phyloP scores from a whole-genome alignment of 2,329 filamentous ascomycete species.

The Pseudogymnoascus sp. region DNA sequence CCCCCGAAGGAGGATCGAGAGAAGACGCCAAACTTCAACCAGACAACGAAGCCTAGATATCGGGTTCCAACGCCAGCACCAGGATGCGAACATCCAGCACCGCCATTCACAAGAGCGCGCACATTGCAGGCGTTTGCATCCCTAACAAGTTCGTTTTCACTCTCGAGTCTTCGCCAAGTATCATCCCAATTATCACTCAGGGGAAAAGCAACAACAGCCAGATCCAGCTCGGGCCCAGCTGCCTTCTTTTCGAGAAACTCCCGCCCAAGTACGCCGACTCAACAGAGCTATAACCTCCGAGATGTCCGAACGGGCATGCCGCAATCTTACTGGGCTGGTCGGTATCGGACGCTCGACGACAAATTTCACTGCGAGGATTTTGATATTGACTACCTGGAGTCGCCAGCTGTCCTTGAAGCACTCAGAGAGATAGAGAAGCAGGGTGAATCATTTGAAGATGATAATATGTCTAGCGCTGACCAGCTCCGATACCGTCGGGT shows the following conservation, averaged over 20 bases:
- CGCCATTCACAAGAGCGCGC: background rate
- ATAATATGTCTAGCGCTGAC: slow-evolving; percentile 27
- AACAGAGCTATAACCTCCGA: slow-evolving; percentile 16
- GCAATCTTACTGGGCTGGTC: slow-evolving; percentile 52
- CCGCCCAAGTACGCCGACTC: slow-evolving; percentile 11
- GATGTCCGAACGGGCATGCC: slow-evolving; percentile 36
- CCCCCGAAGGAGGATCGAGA: background rate
- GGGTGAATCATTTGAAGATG: background rate
- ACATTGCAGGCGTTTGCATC: background rate
- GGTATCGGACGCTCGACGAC: slow-evolving; percentile 50
- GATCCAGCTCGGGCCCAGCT: slow-evolving; percentile 11
- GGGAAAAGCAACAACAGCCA: background rate
- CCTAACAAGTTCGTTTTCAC: background rate
- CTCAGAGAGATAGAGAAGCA: background rate
- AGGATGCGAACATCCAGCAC: background rate
- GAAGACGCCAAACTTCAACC: background rate
- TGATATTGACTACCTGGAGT: slow-evolving; percentile 1
- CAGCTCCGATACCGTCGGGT: slow-evolving; percentile 36
- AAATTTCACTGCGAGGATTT: slow-evolving; percentile 39
- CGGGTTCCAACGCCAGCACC: background rate
- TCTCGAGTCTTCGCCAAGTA: slow-evolving; percentile 14
- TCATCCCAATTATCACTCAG: slow-evolving; percentile 6
- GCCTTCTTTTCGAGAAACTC: background rate
- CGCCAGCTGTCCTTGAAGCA: slow-evolving; percentile 8
- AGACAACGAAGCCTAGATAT: background rate